phyloP scores from a whole-genome alignment of 2,329 filamentous ascomycete genomes.

The Alternaria triticimaculans region DNA sequence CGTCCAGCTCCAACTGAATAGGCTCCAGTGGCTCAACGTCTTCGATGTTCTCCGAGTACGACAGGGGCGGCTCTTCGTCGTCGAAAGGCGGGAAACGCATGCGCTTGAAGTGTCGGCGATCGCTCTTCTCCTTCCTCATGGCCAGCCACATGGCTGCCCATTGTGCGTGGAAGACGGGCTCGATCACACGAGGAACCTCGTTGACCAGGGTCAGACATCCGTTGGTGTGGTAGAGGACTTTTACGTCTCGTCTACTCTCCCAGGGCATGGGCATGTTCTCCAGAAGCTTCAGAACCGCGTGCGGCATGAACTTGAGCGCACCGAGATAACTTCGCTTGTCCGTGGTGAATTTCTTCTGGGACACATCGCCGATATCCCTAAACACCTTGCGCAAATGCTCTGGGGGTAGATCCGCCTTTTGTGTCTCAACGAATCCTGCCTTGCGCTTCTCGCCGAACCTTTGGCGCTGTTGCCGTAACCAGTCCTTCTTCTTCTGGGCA shows the following conservation, averaged over 20 bases:
- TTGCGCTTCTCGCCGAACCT: conserved; percentile 97
- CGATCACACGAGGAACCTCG: conserved; percentile 94
- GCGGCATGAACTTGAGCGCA: conserved; percentile 98
- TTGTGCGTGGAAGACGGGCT: conserved; percentile 96
- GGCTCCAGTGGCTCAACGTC: conserved; percentile 97
- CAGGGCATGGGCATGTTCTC: conserved; percentile 99
- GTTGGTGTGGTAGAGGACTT: conserved; percentile 98
- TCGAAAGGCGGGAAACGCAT: conserved; percentile 99
- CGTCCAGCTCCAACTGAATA: conserved; percentile 97
- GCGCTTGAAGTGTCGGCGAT: conserved; percentile 93
- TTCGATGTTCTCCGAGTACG: conserved; percentile 98
- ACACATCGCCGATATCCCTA: conserved; percentile 97
- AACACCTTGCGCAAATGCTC: conserved; percentile 99
- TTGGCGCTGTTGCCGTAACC: conserved; percentile 88
- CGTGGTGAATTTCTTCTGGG: conserved; percentile 98
- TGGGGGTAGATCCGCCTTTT: conserved; percentile 98
- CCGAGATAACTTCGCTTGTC: conserved; percentile 98
- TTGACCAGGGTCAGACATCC: conserved; percentile 97
- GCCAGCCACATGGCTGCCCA: conserved; percentile 99
- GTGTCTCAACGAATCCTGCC: conserved; percentile 94
- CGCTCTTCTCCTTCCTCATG: conserved; percentile 97
- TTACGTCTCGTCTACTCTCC: conserved; percentile 95
- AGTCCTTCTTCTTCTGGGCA: conserved; percentile 98
- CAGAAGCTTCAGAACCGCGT: conserved; percentile 93
- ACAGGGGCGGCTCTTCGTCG: conserved; percentile 95